A percentile compares a stretch with the other conserved stretches of the same genome.
phyloP scores from a whole-genome alignment of 306 rosid species.

The Quercus dentata region DNA sequence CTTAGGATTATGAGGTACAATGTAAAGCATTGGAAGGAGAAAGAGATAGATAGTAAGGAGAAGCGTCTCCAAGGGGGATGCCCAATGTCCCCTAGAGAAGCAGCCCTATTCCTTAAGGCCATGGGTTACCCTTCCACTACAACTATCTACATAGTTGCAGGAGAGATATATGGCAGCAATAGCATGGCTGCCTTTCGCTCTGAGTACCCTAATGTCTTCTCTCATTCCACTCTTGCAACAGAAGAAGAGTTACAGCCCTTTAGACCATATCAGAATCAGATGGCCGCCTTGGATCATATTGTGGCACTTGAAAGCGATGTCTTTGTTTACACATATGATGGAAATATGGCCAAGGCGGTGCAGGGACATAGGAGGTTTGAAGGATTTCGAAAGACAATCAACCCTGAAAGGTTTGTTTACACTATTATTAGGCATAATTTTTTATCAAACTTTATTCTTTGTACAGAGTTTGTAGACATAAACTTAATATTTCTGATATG shows the following conservation, averaged over 20 bases:
- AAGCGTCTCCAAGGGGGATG: slow-evolving; percentile 83
- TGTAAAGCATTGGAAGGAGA: slow-evolving; percentile 98
- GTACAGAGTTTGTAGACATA: background rate
- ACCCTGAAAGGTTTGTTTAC: slow-evolving; percentile 76
- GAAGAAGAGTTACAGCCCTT: slow-evolving; percentile 79
- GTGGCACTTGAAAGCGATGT: slow-evolving; percentile 91
- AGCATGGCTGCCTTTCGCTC: slow-evolving; percentile 65
- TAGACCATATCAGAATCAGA: slow-evolving; percentile 79
- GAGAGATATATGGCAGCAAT: slow-evolving; percentile 80
- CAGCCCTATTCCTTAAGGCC: slow-evolving; percentile 91
- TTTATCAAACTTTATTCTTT: background rate
- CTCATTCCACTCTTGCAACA: slow-evolving; percentile 87
- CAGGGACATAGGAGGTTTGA: slow-evolving; percentile 94
- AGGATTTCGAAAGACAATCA: slow-evolving; percentile 87
- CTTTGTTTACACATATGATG: slow-evolving; percentile 92
- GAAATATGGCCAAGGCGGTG: slow-evolving; percentile 99
- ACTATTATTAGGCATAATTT: background rate
- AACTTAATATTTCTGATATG: slow-evolving; percentile 7
- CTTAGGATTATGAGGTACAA: slow-evolving; percentile 79
- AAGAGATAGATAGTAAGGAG: slow-evolving; percentile 77
- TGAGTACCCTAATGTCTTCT: slow-evolving; percentile 71
- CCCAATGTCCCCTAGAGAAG: slow-evolving; percentile 96
- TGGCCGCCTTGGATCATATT: slow-evolving; percentile 91
- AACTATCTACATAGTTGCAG: slow-evolving; percentile 95
- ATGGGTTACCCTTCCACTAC: slow-evolving; percentile 95